phyloP scores from a whole-genome alignment of 495 filamentous ascomycete genomes.

The Usnea hakonensis region DNA sequence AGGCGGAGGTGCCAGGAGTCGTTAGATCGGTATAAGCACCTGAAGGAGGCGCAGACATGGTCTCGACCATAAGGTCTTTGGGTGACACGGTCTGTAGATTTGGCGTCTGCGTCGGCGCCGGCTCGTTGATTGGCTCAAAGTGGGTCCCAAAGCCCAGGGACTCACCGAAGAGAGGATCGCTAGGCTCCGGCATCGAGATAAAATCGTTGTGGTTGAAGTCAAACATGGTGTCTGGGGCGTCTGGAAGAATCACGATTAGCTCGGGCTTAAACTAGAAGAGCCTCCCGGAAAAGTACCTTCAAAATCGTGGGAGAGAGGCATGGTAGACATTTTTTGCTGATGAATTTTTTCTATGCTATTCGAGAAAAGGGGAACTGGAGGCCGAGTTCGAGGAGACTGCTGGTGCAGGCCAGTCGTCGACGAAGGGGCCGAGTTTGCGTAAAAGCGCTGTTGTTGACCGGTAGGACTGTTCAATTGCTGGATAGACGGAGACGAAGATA shows the following conservation, averaged over 20 bases:
- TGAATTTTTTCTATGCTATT: conserved; percentile 20
- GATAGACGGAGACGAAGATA: conserved; percentile 21
- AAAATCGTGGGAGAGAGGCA: neutral
- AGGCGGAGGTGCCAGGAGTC: conserved; percentile 62
- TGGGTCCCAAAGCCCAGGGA: conserved; percentile 7
- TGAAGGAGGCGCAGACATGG: conserved; percentile 71
- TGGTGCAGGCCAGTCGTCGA: conserved; percentile 18
- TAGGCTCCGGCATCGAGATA: conserved; percentile 7
- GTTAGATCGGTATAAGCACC: conserved; percentile 76
- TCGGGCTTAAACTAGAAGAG: neutral
- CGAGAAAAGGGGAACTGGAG: conserved; percentile 24
- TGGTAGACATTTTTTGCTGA: conserved; percentile 12
- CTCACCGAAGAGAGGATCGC: conserved; percentile 7
- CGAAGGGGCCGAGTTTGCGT: conserved; percentile 22
- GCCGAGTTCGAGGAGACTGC: conserved; percentile 18
- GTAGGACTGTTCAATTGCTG: conserved; percentile 19
- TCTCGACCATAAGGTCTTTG: conserved; percentile 68
- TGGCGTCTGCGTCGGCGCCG: conserved; percentile 24
- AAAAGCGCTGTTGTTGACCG: conserved; percentile 20
- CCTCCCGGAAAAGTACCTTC: conserved; percentile 16
- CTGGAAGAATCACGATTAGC: conserved; percentile 14
- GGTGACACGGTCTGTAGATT: conserved; percentile 66
- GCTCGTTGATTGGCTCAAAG: conserved; percentile 27
- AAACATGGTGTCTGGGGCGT: conserved; percentile 11
- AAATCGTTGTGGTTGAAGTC: conserved; percentile 10